These are phyloP conservation scores for Alliaria petiolata DNA, from an alignment of 345 rosid genomes.

Conservation along the genomic window DNA sequence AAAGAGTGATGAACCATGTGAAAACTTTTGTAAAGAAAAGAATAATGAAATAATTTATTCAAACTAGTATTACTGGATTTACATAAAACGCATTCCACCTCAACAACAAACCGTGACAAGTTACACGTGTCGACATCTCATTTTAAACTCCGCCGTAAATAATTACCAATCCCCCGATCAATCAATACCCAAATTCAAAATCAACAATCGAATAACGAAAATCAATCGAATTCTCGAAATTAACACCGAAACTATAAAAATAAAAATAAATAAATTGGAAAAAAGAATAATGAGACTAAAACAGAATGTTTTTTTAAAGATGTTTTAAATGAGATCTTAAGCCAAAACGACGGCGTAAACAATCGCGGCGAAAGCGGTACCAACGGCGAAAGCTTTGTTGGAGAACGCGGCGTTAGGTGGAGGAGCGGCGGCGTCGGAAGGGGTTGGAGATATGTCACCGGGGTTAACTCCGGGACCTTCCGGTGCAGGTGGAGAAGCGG, in stretches of 20 bases:
- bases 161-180: neutral
- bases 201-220: neutral
- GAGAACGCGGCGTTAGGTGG: constrained; percentile 10
- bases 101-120: constrained; percentile 4
- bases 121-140: constrained; percentile 20
- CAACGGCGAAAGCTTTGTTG: constrained; percentile 34
- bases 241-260: neutral
- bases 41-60: constrained; percentile 37
- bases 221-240: neutral
- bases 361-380: constrained; percentile 38
- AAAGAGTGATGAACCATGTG: constrained; percentile 15
- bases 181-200: neutral
- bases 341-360: constrained; percentile 40
- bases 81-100: constrained; percentile 28
- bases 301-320: neutral
- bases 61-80: constrained; percentile 31
- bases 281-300: neutral
- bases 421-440: constrained; percentile 21
- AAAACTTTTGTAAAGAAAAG: neutral
- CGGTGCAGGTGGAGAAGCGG: constrained; percentile 28
- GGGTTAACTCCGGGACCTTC: constrained; percentile 13
- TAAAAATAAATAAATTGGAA: neutral
- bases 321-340: constrained; percentile 11
- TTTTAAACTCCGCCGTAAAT: neutral
- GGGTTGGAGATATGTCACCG: constrained; percentile 17